phyloP scores from a whole-genome alignment of 306 rosid species.

The Rosa lucieae region DNA sequence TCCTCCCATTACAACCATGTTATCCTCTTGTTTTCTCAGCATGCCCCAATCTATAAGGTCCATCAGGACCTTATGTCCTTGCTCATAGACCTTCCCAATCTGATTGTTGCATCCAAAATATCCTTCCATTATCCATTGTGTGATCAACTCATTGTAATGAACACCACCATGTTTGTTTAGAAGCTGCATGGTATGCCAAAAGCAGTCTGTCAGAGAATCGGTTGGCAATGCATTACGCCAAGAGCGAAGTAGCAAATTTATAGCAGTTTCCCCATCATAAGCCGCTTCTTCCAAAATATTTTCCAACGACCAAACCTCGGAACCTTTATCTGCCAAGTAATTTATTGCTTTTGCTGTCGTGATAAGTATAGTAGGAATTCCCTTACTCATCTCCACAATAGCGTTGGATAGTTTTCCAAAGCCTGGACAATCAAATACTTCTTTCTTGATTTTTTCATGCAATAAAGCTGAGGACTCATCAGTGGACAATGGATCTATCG shows the following conservation, averaged over 20 bases:
- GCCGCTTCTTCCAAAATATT: slow-evolving; percentile 20
- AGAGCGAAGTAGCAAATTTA: slow-evolving; percentile 9
- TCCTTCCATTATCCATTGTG: slow-evolving; percentile 45
- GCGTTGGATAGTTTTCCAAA: neutral
- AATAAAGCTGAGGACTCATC: neutral
- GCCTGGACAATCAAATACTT: neutral
- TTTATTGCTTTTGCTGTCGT: slow-evolving; percentile 17
- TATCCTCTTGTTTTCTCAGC: slow-evolving; percentile 24
- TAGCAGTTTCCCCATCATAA: neutral
- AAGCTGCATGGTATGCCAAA: slow-evolving; percentile 27
- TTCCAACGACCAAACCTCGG: neutral
- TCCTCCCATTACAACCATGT: slow-evolving; percentile 20
- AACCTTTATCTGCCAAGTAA: neutral
- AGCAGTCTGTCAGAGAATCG: slow-evolving; percentile 16
- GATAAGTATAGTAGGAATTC: slow-evolving; percentile 7
- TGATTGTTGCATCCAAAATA: slow-evolving; percentile 16
- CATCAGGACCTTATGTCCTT: slow-evolving; percentile 33
- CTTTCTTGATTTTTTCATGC: neutral
- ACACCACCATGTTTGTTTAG: slow-evolving; percentile 18
- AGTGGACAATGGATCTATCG: neutral
- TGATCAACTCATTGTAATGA: slow-evolving; percentile 40
- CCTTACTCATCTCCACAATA: neutral
- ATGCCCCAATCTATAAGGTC: slow-evolving; percentile 26
- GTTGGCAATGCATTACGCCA: slow-evolving; percentile 23
- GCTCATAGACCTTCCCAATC: slow-evolving; percentile 26